Conservation (phyloP, 345 rosid species). For the Linum trigynum region DNA sequence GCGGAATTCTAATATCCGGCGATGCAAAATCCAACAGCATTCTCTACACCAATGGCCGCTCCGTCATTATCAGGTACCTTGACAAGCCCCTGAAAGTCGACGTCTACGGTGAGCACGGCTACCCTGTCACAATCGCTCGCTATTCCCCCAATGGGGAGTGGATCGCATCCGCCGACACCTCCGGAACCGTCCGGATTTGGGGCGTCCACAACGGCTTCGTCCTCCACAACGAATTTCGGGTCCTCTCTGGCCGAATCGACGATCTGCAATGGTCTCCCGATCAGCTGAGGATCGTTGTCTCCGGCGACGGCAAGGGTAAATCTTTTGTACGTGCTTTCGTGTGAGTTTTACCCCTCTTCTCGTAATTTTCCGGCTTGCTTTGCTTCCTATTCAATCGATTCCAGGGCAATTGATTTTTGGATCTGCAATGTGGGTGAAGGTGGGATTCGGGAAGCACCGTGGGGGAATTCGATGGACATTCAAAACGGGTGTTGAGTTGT, state of each 20-base stretch:
- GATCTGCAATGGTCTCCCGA: conserved; percentile 99
- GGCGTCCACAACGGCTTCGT: conserved; percentile 70
- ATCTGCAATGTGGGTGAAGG: conserved; percentile 26
- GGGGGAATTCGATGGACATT: conserved; percentile 96
- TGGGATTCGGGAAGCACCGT: conserved; percentile 96
- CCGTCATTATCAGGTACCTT: conserved; percentile 74
- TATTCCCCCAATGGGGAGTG: conserved; percentile 98
- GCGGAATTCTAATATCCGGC: conserved; percentile 79
- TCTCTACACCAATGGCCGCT: conserved; percentile 81
- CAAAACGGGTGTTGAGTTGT: conserved; percentile 80
- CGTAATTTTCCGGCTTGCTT: background rate
- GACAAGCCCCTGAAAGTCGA: conserved; percentile 66
- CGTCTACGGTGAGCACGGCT: conserved; percentile 84
- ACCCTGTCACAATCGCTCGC: conserved; percentile 88
- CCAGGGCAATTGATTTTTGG: background rate
- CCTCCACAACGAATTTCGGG: conserved; percentile 83
- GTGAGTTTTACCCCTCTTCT: conserved; percentile 28
- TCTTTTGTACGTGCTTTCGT: conserved; percentile 93
- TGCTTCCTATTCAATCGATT: background rate
- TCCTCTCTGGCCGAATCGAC: conserved; percentile 90
- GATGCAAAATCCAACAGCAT: conserved; percentile 55
- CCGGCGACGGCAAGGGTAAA: conserved; percentile 92
- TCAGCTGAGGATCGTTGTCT: conserved; percentile 80
- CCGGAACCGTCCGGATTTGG: conserved; percentile 96
- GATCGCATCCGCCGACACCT: conserved; percentile 90